Base-by-base conservation (phyloP, 2,329 filamentous ascomycete genomes). In the Elsinoe necatrix region DNA sequence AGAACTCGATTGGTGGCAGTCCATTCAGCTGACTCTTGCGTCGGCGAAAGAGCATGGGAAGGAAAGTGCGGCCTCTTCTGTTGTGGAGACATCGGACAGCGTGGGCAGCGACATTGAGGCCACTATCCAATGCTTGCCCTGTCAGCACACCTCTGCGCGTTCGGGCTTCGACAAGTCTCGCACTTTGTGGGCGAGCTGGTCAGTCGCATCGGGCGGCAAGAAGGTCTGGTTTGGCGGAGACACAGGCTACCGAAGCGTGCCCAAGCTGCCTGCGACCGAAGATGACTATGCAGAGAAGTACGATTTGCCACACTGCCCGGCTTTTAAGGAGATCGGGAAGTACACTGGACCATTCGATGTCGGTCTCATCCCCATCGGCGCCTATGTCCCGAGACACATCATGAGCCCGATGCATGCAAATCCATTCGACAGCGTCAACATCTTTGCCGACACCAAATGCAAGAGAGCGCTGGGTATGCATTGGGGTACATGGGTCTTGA, bases 1-100 rank as follows among this genome's bases (percentile, higher is more conserved):
- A 0, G 91, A 96, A 73, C 71, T 96, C 65, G 92, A 97, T 72
- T 96, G 92, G 92, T 96, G 92, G 92, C 85, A 95, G 63, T 85
- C 88, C 61, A 79, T 83, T 4, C 84, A 92, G 48, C 70, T 95
- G n/a, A 82, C 75, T 0, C 72, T 95, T 23, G 76, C 79, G 55
- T 37, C 56, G n/a, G 42, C 54, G 3, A 60, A 39, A 11, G 52
- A 58, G 12, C 45, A 60, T 16, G 35, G 56, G n/a, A 42, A 16
- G 2, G 57, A 57, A 21, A 48, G 31, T 2, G 29, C 29, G 27
- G 29, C 18, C 18, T 58, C 45, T 7, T 51, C 54, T 4, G 55
- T 50, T 14, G 56, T 54, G 16, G 56, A 58, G 27, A 45, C 42
- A 16, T 29, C 34, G 11, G 55, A 8, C 9, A 39, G 7, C 45